Evolutionary conservation across 1,139 yeast genomes (phyloP).

Genomic region (Magnusiomyces suaveolens): DNA sequence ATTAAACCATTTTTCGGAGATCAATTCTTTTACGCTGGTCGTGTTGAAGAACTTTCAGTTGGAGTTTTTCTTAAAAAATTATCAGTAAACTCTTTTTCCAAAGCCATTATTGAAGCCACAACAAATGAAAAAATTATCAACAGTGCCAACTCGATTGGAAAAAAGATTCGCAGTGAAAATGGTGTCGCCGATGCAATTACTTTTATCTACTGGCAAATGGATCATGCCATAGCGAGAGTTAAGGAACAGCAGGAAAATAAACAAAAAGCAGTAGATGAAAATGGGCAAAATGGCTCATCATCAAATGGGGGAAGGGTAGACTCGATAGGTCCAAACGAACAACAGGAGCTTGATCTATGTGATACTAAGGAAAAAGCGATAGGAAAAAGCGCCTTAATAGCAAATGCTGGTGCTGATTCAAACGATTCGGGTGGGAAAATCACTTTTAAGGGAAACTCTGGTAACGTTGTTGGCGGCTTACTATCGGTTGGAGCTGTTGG

Average conservation of each 20-base stretch:
- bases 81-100: slow-evolving; percentile 50
- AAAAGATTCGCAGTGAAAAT: slow-evolving; percentile 53
- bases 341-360: neutral
- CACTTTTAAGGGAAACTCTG: neutral
- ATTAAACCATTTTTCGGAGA: slow-evolving; percentile 95
- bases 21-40: slow-evolving; percentile 79
- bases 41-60: slow-evolving; percentile 86
- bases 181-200: slow-evolving; percentile 76
- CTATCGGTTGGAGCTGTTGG: neutral
- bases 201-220: slow-evolving; percentile 65
- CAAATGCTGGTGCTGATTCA: neutral
- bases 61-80: slow-evolving; percentile 66
- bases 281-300: neutral
- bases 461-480: neutral
- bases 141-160: slow-evolving; percentile 55
- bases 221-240: slow-evolving; percentile 45
- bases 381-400: neutral
- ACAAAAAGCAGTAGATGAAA: neutral
- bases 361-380: neutral
- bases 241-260: slow-evolving; percentile 1
- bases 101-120: slow-evolving; percentile 61
- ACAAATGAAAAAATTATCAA: slow-evolving; percentile 56
- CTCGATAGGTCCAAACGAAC: neutral
- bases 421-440: neutral
- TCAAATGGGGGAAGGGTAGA: neutral